A percentile compares a stretch with the other conserved stretches of the same genome.
These are phyloP conservation scores for Rhododendron simsii DNA, from an alignment of 148 eudicot species.

Conservation along the genomic window DNA sequence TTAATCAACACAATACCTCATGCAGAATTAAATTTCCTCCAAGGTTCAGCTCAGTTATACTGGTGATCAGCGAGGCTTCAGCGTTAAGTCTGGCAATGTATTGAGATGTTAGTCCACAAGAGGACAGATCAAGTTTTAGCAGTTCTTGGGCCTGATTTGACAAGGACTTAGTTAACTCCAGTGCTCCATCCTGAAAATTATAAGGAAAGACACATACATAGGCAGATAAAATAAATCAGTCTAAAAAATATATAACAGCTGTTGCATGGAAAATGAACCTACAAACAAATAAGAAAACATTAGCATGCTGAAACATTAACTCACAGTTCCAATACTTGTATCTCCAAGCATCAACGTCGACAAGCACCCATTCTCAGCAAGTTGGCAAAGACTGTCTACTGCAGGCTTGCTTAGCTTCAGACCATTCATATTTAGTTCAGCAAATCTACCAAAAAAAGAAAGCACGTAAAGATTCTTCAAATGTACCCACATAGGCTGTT, in stretches of 20 bases:
- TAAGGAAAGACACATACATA: background rate
- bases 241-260: background rate
- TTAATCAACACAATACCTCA: constrained; percentile 43
- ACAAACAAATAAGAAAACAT: background rate
- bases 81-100: constrained; percentile 40
- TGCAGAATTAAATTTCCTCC: constrained; percentile 61
- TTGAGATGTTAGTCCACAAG: constrained; percentile 56
- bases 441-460: constrained; percentile 46
- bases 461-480: background rate
- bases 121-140: constrained; percentile 73
- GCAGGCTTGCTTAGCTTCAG: constrained; percentile 66
- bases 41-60: constrained; percentile 71
- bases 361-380: constrained; percentile 49
- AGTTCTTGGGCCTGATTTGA: constrained; percentile 54
- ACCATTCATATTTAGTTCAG: constrained; percentile 72
- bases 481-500: background rate
- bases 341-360: constrained; percentile 70
- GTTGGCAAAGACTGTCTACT: constrained; percentile 63
- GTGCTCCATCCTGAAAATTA: constrained; percentile 64
- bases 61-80: constrained; percentile 36
- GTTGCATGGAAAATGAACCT: background rate
- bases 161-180: constrained; percentile 57
- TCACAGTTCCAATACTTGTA: constrained; percentile 71
- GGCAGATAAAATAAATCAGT: background rate
- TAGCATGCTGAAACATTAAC: constrained; percentile 19